Conservation (phyloP, 129 eudicot species). For the Helichrysum umbraculigerum region DNA sequence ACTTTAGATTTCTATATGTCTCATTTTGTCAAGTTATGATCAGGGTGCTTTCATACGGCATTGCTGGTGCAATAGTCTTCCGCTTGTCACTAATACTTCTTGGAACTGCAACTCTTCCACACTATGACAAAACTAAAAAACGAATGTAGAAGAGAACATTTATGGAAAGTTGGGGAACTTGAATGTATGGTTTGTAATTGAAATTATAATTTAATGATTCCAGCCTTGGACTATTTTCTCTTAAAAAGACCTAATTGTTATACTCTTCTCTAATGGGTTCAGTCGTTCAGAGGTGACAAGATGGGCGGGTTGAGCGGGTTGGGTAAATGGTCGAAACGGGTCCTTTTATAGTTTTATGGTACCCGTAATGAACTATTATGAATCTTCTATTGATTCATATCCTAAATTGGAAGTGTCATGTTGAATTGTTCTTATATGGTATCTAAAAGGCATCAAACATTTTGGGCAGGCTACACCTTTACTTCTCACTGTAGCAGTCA, state of each 20-base stretch:
- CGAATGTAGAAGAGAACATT: no score
- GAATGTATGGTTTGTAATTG: no score
- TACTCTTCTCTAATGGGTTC: background rate
- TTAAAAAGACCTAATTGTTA: background rate
- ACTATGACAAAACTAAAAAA: background rate
- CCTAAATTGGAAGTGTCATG: slow-evolving; percentile 22
- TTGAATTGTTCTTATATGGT: slow-evolving; percentile 50
- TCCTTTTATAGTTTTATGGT: no score
- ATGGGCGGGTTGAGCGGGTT: background rate
- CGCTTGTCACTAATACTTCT: slow-evolving; percentile 88
- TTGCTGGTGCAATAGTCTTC: slow-evolving; percentile 85
- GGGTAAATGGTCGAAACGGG: background rate
- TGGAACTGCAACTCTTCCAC: slow-evolving; percentile 84
- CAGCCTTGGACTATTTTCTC: no score
- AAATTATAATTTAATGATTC: no score
- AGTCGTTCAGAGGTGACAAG: background rate
- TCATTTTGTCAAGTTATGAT: slow-evolving; percentile 31
- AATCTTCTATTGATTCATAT: slow-evolving; percentile 31
- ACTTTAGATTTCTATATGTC: no score
- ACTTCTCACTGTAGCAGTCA: no score
- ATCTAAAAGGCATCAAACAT: slow-evolving; percentile 86
- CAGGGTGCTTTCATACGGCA: slow-evolving; percentile 91
- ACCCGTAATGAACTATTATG: background rate
- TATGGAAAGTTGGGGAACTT: no score
- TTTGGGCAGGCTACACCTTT: slow-evolving; percentile 99